Base-by-base conservation (phyloP, 768 basidiomycete species). In the Pleurotus ostreatus region DNA sequence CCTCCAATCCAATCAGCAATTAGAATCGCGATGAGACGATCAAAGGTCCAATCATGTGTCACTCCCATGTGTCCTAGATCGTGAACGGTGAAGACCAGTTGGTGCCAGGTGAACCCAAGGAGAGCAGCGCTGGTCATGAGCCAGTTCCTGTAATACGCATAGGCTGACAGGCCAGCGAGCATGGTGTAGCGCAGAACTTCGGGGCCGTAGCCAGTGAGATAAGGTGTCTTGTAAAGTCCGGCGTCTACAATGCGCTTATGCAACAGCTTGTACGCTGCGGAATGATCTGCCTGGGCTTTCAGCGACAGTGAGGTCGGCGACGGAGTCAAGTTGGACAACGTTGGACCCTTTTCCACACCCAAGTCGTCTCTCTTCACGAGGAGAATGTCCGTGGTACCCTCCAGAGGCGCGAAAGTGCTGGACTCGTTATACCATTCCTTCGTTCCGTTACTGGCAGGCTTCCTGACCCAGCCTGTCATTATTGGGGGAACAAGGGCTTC, bases 41-140 rank as follows among this genome's bases (percentile, higher is more conserved):
- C 96, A 45, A 76, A 71, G 13, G 78, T 70, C 89, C 93, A 96
- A 65, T 88, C 74, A 58, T 95, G 94, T 5, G 94, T 95, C 58
- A 98, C 87, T 34, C 93, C 93, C 72, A 90, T 84, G 72, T 99
- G 97, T 2, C 96, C 97, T 8, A 97, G 82, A 71, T 99, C 97
- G 68, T 99, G 97, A 34, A 82, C 94, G 55, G 80, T 79, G 70
- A 99, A 98, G 37, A 90, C 86, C 55, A 98, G 78, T 67, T 98
- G 97, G 65, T 99, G 97, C 93, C 93, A 98, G 67, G 92, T 79
- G 46, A 94, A 71, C 5, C 97, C 97, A 4, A 98, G 84, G 61
- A 79, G 87, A 47, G 91, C 62, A 2, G 95, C 92, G 58, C 91
- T 93, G 51, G 78, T 67, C 54, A 89, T 70, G 61, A 88, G 79